phyloP scores from a whole-genome alignment of 768 basidiomycete species.

The Polyporus arcularius region DNA sequence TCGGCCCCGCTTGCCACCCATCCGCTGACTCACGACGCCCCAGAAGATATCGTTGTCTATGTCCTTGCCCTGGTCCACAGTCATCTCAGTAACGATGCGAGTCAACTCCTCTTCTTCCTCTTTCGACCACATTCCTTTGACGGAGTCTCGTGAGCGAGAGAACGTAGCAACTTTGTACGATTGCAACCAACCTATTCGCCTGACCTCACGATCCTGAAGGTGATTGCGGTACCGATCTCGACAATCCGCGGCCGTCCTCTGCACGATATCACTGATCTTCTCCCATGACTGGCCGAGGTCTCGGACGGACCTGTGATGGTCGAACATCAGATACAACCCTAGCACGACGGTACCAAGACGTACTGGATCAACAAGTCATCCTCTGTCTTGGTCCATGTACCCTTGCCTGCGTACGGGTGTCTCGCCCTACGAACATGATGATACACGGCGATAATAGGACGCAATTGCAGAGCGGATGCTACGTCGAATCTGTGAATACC shows the following conservation, averaged over 20 bases:
- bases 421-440: constrained; percentile 72
- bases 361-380: constrained; percentile 66
- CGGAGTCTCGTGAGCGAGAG: background rate
- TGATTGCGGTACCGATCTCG: constrained; percentile 87
- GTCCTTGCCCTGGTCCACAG: constrained; percentile 66
- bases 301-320: constrained; percentile 57
- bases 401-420: constrained; percentile 71
- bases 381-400: constrained; percentile 68
- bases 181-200: constrained; percentile 50
- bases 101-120: constrained; percentile 79
- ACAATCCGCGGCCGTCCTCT: constrained; percentile 78
- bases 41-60: constrained; percentile 83
- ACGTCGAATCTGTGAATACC: constrained; percentile 10
- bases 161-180: background rate
- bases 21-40: constrained; percentile 72
- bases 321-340: background rate
- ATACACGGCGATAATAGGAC: constrained; percentile 83
- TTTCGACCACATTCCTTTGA: constrained; percentile 67
- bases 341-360: constrained; percentile 23
- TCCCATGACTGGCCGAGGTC: constrained; percentile 81
- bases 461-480: constrained; percentile 73
- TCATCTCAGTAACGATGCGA: constrained; percentile 74
- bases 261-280: constrained; percentile 68
- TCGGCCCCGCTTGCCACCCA: constrained; percentile 74
- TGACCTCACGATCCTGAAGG: constrained; percentile 63